These are phyloP conservation scores for Monosporascus sp. DNA, from an alignment of 2,329 filamentous ascomycete genomes.

Conservation along the genomic window DNA sequence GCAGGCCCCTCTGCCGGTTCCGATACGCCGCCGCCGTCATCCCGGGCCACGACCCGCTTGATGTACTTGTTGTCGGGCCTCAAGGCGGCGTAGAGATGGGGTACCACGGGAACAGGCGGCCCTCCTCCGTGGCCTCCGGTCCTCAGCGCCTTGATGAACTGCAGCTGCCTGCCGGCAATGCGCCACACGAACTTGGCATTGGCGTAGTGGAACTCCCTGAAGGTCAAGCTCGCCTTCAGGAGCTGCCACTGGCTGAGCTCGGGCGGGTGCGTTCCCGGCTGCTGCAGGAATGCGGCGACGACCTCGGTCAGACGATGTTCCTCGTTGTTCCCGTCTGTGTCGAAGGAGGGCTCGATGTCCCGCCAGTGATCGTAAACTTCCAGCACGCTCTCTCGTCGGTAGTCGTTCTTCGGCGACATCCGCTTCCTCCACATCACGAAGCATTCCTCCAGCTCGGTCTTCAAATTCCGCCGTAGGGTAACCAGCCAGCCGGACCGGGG, in stretches of 20 bases:
- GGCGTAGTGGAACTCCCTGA: slow-evolving; percentile 24
- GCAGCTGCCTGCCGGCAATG: slow-evolving; percentile 40
- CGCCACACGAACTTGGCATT: slow-evolving; percentile 32
- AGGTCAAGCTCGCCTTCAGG: slow-evolving; percentile 41
- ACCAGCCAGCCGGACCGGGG: not conserved
- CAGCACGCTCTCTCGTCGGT: not conserved
- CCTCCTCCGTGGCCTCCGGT: slow-evolving; percentile 17
- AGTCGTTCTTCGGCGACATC: not conserved
- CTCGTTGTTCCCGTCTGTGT: slow-evolving; percentile 2
- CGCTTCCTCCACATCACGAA: not conserved
- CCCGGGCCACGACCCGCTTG: not conserved
- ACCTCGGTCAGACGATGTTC: slow-evolving; percentile 12
- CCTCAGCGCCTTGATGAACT: slow-evolving; percentile 32
- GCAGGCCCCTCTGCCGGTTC: no score
- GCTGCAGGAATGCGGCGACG: slow-evolving; percentile 22
- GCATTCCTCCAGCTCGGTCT: not conserved
- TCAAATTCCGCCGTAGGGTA: not conserved
- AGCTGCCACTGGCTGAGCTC: slow-evolving; percentile 34
- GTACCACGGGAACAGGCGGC: slow-evolving; percentile 23
- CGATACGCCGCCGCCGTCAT: no score
- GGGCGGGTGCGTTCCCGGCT: slow-evolving; percentile 10
- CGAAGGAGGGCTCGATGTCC: not conserved
- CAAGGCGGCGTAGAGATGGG: slow-evolving; percentile 4
- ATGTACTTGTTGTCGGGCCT: not conserved
- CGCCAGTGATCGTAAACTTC: not conserved